A percentile compares a stretch with the other conserved stretches of the same genome.
Evolutionary conservation across 768 basidiomycete genomes (phyloP).

Genomic region (Asterophora lycoperdoides): DNA sequence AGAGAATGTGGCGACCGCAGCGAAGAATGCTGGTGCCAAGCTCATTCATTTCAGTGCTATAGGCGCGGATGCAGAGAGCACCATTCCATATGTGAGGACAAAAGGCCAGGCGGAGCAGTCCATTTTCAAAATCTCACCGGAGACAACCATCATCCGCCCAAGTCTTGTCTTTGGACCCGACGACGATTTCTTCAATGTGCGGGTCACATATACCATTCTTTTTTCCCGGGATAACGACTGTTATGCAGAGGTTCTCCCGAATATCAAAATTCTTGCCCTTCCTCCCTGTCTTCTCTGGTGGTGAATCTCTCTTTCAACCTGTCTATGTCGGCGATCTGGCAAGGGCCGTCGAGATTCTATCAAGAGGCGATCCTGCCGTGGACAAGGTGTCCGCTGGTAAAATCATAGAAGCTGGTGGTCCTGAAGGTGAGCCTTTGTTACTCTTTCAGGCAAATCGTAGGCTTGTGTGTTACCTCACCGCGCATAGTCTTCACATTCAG

Average conservation of each 20-base stretch:
- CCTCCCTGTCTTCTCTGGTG: slow-evolving; percentile 76
- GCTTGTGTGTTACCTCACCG: not conserved
- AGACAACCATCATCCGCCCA: slow-evolving; percentile 63
- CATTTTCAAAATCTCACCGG: slow-evolving; percentile 40
- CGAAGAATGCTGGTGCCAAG: slow-evolving; percentile 49
- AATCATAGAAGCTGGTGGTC: slow-evolving; percentile 43
- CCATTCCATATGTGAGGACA: slow-evolving; percentile 56
- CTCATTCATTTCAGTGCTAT: slow-evolving; percentile 70
- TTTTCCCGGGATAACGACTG: not conserved
- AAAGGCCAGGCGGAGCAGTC: slow-evolving; percentile 61
- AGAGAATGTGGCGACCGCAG: slow-evolving; percentile 56
- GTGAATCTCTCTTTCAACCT: slow-evolving; percentile 62
- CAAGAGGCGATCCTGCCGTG: slow-evolving; percentile 39
- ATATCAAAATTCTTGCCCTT: slow-evolving; percentile 61
- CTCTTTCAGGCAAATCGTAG: not conserved
- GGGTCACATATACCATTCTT: slow-evolving; percentile 15
- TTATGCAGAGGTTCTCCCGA: slow-evolving; percentile 53
- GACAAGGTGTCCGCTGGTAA: slow-evolving; percentile 45
- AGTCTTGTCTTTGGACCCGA: slow-evolving; percentile 75
- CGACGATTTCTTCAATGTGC: slow-evolving; percentile 70
- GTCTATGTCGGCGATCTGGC: slow-evolving; percentile 71
- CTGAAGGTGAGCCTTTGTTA: slow-evolving; percentile 27
- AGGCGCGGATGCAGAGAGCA: slow-evolving; percentile 58
- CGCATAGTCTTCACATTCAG: slow-evolving; percentile 58
- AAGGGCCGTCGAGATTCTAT: slow-evolving; percentile 53